A percentile compares a stretch with the other conserved stretches of the same genome.
Conservation (phyloP, 148 eudicot genomes). For the Arctostaphylos glauca region DNA sequence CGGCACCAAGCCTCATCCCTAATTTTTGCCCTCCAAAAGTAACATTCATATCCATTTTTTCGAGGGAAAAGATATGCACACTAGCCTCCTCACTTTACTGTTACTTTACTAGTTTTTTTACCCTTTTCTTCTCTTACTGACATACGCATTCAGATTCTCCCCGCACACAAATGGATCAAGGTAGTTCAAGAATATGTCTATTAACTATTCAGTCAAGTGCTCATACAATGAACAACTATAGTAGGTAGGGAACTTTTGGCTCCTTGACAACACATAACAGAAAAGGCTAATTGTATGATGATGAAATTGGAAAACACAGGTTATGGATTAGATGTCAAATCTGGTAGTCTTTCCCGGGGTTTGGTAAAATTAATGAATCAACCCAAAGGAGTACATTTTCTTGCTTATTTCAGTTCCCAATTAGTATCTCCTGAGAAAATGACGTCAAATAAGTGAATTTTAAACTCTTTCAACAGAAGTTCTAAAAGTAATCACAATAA, state of each 20-base stretch:
- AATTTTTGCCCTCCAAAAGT: background rate
- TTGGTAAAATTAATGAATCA: constrained; percentile 1
- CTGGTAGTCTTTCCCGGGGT: background rate
- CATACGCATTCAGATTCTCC: background rate
- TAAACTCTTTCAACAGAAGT: background rate
- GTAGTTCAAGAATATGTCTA: background rate
- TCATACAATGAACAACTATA: background rate
- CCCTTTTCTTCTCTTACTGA: background rate
- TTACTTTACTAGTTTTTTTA: background rate
- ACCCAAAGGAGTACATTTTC: background rate
- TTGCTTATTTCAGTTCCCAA: constrained; percentile 3
- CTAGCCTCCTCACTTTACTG: no score
- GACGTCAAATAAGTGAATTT: background rate
- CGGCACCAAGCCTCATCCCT: background rate
- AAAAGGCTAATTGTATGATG: background rate
- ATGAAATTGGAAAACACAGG: background rate
- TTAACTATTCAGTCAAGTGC: background rate
- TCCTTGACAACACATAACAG: background rate
- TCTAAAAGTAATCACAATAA: background rate
- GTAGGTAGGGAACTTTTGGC: background rate
- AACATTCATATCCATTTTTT: no score
- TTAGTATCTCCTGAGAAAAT: background rate
- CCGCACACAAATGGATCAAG: background rate
- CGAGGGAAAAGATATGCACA: no score
- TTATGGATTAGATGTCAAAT: background rate